phyloP scores from a whole-genome alignment of 192 early-diverging fungal genomes.

The Coemansia sp. region DNA sequence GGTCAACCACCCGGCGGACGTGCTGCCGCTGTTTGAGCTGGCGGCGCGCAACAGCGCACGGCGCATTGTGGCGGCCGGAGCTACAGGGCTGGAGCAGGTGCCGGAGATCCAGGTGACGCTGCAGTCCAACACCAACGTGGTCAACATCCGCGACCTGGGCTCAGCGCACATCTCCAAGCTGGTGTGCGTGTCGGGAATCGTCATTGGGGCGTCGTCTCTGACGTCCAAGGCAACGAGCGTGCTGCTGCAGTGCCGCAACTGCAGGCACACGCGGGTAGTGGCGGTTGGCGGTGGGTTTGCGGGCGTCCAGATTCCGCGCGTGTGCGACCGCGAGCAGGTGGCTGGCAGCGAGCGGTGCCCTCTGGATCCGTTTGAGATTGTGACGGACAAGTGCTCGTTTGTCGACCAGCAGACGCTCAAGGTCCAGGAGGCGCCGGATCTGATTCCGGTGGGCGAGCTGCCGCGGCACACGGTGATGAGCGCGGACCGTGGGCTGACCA shows the following conservation, averaged over 20 bases:
- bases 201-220: constrained; percentile 87
- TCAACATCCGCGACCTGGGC: constrained; percentile 86
- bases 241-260: constrained; percentile 84
- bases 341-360: constrained; percentile 40
- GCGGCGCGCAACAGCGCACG: constrained; percentile 76
- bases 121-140: constrained; percentile 75
- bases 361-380: constrained; percentile 90
- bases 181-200: constrained; percentile 92
- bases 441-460: constrained; percentile 97
- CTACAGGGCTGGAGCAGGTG: constrained; percentile 55
- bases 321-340: constrained; percentile 66
- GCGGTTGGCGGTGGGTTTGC: constrained; percentile 82
- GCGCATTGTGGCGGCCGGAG: constrained; percentile 60
- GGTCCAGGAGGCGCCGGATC: constrained; percentile 94
- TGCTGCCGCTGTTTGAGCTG: constrained; percentile 86
- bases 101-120: constrained; percentile 91
- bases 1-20: constrained; percentile 71
- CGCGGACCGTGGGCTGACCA: constrained; percentile 80
- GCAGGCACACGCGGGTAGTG: constrained; percentile 77
- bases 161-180: constrained; percentile 84
- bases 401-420: constrained; percentile 97
- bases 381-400: constrained; percentile 94
- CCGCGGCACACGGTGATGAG: constrained; percentile 91
- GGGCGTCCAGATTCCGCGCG: constrained; percentile 79
- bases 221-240: constrained; percentile 85